phyloP scores from a whole-genome alignment of 1,284 basidiomycete genomes.

The Sparassis latifolia region DNA sequence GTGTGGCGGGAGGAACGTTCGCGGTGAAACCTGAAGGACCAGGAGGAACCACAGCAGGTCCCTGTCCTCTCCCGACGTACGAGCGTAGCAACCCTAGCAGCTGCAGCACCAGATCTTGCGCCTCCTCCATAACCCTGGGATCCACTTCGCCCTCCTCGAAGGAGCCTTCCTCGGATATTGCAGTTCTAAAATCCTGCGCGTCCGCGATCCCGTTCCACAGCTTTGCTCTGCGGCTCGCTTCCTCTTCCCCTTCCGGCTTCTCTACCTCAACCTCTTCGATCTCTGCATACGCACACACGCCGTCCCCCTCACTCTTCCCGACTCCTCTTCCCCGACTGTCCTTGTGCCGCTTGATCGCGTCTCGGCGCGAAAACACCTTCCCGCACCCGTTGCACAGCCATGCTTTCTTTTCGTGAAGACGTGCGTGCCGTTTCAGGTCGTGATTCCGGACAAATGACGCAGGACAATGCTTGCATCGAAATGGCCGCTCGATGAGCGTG shows the following conservation, averaged over 20 bases:
- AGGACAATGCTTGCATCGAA: conserved; percentile 53
- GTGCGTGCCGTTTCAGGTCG: conserved; percentile 66
- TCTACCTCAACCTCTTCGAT: conserved; percentile 55
- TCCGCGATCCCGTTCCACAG: conserved; percentile 54
- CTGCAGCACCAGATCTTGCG: conserved; percentile 47
- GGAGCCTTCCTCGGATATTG: conserved; percentile 10
- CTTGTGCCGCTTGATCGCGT: conserved; percentile 72
- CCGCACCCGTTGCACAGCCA: conserved; percentile 67
- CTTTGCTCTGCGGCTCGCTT: conserved; percentile 49
- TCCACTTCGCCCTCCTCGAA: conserved; percentile 64
- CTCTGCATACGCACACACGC: conserved; percentile 44
- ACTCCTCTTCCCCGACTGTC: conserved; percentile 43
- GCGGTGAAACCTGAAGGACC: conserved; percentile 28
- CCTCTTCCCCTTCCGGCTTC: conserved; percentile 44
- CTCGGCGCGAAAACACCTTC: conserved; percentile 66
- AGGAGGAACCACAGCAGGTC: conserved; percentile 30
- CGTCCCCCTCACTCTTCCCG: conserved; percentile 26
- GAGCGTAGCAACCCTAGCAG: conserved; percentile 53
- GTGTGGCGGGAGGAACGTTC: conserved; percentile 39
- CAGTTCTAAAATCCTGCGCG: conserved; percentile 19
- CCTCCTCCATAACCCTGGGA: conserved; percentile 38
- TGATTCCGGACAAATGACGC: conserved; percentile 72
- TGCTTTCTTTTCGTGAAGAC: conserved; percentile 59
- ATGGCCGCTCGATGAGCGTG: conserved; percentile 51
- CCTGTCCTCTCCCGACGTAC: conserved; percentile 50